These are phyloP conservation scores for Pythium scleroteichum DNA, from an alignment of 352 stramenopile genomes.

Conservation along the genomic window DNA sequence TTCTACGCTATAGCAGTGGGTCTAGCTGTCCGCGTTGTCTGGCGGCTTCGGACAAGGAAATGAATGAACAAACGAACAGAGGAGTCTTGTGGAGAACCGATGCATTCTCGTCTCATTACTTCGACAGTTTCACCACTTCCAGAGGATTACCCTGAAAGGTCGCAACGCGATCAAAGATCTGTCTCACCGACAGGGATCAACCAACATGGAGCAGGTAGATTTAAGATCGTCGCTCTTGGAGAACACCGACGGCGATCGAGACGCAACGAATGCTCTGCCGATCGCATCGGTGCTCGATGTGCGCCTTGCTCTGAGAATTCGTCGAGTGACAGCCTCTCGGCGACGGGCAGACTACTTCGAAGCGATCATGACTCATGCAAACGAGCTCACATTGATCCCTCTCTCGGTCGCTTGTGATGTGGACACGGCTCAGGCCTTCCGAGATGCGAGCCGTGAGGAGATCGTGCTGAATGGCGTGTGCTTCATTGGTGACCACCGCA, in stretches of 20 bases:
- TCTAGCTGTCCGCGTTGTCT: too few relatives aligned
- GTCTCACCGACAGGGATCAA: too few relatives aligned
- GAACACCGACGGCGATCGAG: constrained; percentile 6
- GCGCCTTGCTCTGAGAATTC: constrained; percentile 41
- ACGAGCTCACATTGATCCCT: constrained; percentile 45
- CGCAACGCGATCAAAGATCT: background rate
- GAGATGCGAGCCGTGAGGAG: constrained; percentile 66
- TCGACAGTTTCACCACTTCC: background rate
- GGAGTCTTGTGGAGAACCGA: background rate
- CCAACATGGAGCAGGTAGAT: constrained; percentile 3
- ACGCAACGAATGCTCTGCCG: background rate
- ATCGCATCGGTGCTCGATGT: constrained; percentile 37
- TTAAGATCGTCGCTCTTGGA: background rate
- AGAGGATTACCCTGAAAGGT: too few relatives aligned
- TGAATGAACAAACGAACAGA: constrained; percentile 25
- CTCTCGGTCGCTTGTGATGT: constrained; percentile 63
- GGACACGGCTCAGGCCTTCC: constrained; percentile 69
- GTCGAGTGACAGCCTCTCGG: constrained; percentile 36
- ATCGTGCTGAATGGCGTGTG: constrained; percentile 74
- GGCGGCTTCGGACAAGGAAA: background rate
- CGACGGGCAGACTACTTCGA: constrained; percentile 62
- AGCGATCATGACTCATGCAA: constrained; percentile 30
- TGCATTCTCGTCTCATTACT: background rate
- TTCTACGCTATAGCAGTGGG: too few relatives aligned
- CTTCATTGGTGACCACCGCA: constrained; percentile 74